Base-by-base conservation (phyloP, 495 filamentous ascomycete species). In the Tuber umbilicatum region DNA sequence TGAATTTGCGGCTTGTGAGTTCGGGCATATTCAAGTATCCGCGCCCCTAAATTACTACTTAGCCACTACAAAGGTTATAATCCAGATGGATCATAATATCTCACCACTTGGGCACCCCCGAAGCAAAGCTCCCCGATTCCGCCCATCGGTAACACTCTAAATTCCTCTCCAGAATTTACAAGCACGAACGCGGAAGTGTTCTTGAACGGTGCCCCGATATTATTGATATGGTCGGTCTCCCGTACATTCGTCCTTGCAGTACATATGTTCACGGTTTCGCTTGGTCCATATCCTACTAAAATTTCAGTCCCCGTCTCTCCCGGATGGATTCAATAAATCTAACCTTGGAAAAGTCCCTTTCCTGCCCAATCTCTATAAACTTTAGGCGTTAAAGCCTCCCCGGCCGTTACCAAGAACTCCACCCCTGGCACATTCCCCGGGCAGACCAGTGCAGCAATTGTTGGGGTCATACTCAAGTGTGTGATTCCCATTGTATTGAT, bases 41-140 rank as follows among this genome's bases (percentile, higher is more conserved):
- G n/a, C 86, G 85, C 70, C 88, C 83, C 78, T 83, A 14, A 40
- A 40, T 35, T 17, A 17, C 16, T 14, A 5, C 23, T 60, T 40
- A 69, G 70, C 64, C 38, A n/a, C 1, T 0, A 47, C 17, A 72
- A 41, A 55, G 14, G 47, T 2, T 31, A 2, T 31, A 64, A 43
- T 45, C 40, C 55, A 1, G 38, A 70, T 41, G 43, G 45, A 17
- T 17, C 17, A 60, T 68, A 70, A 9, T 17, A 64, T 35, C 83
- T 76, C 75, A 85, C 90, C 43, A 94, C 86, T 84, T 94, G 92
- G 68, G 90, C 88, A 0, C 92, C 93, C n/a, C 91, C 92, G 81
- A 94, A 93, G 76, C 89, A 92, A n/a, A 94, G 83, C 82, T 94
- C 91, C 27, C 93, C 93, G 55, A 91, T 83, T 70, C 86, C 89